phyloP scores from a whole-genome alignment of 768 basidiomycete species.

The Mycena amicta region DNA sequence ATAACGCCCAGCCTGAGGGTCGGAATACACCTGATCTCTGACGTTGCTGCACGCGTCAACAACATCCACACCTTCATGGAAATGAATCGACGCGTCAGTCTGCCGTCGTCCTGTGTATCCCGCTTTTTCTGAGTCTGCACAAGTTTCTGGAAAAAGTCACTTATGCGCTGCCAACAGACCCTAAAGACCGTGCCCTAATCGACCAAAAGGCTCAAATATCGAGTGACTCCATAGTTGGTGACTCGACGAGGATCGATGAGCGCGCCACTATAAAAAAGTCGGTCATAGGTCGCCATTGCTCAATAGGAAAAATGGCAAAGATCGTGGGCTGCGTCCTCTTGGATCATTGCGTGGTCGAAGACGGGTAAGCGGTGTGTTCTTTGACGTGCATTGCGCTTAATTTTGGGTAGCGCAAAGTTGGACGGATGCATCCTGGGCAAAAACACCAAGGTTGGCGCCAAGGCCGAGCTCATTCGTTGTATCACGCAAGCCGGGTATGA shows the following conservation, averaged over 20 bases:
- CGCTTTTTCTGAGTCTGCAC: conserved; percentile 4
- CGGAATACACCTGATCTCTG: conserved; percentile 60
- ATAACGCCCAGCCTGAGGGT: conserved; percentile 57
- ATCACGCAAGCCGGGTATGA: conserved; percentile 82
- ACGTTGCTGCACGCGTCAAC: conserved; percentile 70
- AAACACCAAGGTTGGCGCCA: conserved; percentile 70
- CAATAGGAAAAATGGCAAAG: conserved; percentile 83
- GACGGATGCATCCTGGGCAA: conserved; percentile 78
- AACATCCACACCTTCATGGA: conserved; percentile 78
- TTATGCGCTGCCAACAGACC: conserved; percentile 59
- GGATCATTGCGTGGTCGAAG: conserved; percentile 87
- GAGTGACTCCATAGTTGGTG: conserved; percentile 77
- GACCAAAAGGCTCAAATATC: conserved; percentile 86
- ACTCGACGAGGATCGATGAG: conserved; percentile 82
- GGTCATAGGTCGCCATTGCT: conserved; percentile 79
- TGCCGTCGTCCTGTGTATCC: not conserved
- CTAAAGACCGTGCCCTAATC: conserved; percentile 67
- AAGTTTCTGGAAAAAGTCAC: conserved; percentile 58
- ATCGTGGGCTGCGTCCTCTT: conserved; percentile 81
- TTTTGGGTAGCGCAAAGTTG: conserved; percentile 60
- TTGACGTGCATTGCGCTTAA: conserved; percentile 3
- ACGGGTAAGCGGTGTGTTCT: conserved; percentile 60
- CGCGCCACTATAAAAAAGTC: conserved; percentile 79
- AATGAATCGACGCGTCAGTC: conserved; percentile 73
- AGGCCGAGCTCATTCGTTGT: conserved; percentile 67